phyloP scores from a whole-genome alignment of 371 early-diverging fungal genomes.

The Circinella minor region DNA sequence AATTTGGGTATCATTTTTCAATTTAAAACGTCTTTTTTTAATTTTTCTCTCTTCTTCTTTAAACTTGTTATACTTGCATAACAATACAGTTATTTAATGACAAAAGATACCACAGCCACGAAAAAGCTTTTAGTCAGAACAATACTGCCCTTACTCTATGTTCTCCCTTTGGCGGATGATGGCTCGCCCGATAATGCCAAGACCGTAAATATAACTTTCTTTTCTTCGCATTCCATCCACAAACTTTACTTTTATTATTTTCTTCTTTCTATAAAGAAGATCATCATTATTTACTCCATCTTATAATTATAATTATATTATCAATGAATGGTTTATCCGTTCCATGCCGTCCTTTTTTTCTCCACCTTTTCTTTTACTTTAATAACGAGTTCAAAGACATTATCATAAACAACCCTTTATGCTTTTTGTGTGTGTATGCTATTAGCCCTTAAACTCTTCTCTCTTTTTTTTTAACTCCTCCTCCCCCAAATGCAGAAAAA shows the following conservation, averaged over 20 bases:
- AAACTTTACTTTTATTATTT: background rate
- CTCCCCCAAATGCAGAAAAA: background rate
- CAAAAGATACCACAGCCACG: background rate
- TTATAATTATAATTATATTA: too few relatives aligned
- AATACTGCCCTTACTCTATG: conserved; percentile 34
- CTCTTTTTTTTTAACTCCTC: conserved; percentile 2
- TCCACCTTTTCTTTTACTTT: too few relatives aligned
- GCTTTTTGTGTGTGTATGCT: too few relatives aligned
- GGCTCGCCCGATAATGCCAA: conserved; percentile 62
- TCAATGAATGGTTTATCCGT: too few relatives aligned
- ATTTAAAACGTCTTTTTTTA: too few relatives aligned
- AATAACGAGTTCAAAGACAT: too few relatives aligned
- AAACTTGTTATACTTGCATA: background rate
- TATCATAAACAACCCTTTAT: too few relatives aligned
- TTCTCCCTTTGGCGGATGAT: conserved; percentile 59
- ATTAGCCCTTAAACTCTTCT: background rate
- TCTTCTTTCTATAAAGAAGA: too few relatives aligned
- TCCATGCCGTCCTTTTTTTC: too few relatives aligned
- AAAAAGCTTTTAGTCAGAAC: conserved; percentile 7
- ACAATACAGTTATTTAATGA: conserved; percentile 10
- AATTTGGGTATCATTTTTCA: background rate
- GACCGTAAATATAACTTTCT: conserved; percentile 41
- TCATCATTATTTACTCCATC: too few relatives aligned
- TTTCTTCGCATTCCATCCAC: conserved; percentile 11
- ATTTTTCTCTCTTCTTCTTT: conserved; percentile 12